Base-by-base conservation (phyloP, 768 basidiomycete species). In the Lactarius indigo region DNA sequence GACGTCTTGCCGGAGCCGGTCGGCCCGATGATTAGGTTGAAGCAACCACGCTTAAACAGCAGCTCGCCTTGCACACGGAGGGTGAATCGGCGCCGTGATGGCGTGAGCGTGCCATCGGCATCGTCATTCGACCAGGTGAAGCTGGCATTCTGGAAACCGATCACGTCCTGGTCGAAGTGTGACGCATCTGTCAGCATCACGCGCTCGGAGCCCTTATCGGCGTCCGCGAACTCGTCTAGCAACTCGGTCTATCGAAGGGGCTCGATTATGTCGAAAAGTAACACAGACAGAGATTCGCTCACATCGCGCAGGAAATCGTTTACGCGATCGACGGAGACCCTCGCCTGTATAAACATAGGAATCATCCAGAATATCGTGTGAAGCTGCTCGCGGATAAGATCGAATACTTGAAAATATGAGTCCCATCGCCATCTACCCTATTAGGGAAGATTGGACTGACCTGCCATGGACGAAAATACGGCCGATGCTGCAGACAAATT, bases 1-100 rank as follows among this genome's bases (percentile, higher is more conserved):
- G 85, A 86, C 0, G 88, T 88, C 75, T 88, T 89, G 7, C 87
- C 88, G 5, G 77, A 76, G 2, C 80, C 80, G 57, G 86, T 87
- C 10, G 85, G 83, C 0, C 87, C 87, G 44, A 87, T 76, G 12
- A 88, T 81, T 58, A 87, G 76, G 68, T 88, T 88, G 60, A 87
- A 80, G 64, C 76, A 70, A 18, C 82, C 82, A 12, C 74, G 79
- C 68, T 80, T 80, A 79, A 90, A 90, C 6, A 79, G 56, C 1
- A 89, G 66, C 54, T 87, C 83, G n/a, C 78, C 85, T 0, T 82
- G 78, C 55, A 88, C 78, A 12, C 75, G 76, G 10, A 90, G 79
- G 20, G 74, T 73, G 74, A 86, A 88, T 52, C 74, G 79, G 31
- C 85, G 79, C 41, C 78, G 75, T 10, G 78, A 79, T 2, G 82